Percentiles rank a stretch among this genome's conserved stretches.
Conservation (phyloP, 352 stramenopile species). For the Phytopythium kandeliae region DNA sequence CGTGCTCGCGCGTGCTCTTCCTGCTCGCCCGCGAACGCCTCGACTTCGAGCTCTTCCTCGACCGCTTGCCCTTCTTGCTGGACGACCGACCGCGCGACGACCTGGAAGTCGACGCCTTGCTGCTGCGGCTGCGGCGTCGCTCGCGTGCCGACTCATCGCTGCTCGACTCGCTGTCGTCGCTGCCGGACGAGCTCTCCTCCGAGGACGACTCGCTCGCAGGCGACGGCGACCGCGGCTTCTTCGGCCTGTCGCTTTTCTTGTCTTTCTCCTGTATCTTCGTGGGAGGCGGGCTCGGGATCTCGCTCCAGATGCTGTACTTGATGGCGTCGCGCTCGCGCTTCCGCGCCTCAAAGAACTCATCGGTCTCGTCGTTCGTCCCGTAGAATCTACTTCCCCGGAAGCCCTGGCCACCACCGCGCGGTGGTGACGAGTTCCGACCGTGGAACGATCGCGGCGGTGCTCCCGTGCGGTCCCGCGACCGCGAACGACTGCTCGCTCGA, state of each 20-base stretch:
- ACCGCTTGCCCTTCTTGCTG: slow-evolving; percentile 26
- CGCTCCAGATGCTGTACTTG: slow-evolving; percentile 66
- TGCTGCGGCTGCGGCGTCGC: slow-evolving; percentile 8
- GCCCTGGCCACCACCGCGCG: slow-evolving; percentile 1
- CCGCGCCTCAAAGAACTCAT: slow-evolving; percentile 70
- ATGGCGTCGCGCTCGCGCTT: slow-evolving; percentile 57
- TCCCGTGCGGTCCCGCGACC: neutral
- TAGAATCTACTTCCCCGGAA: slow-evolving; percentile 17
- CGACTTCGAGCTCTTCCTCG: slow-evolving; percentile 31
- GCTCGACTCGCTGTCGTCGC: slow-evolving; percentile 18
- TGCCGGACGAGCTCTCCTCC: slow-evolving; percentile 16
- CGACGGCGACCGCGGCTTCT: slow-evolving; percentile 23
- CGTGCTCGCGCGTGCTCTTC: slow-evolving; percentile 28
- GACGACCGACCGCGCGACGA: slow-evolving; percentile 11
- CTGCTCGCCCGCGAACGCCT: slow-evolving; percentile 28
- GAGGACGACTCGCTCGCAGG: slow-evolving; percentile 26
- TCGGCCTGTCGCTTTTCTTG: slow-evolving; percentile 19
- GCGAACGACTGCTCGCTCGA: neutral
- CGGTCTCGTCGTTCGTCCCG: slow-evolving; percentile 25
- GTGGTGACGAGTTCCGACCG: slow-evolving; percentile 4
- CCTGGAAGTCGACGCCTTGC: neutral
- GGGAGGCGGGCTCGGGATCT: slow-evolving; percentile 61
- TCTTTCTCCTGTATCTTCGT: slow-evolving; percentile 47
- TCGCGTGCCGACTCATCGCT: slow-evolving; percentile 23
- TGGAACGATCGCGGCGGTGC: slow-evolving; percentile 1